Percentiles rank a stretch among this genome's conserved stretches.
Evolutionary conservation across 1,284 basidiomycete species (phyloP).

Genomic region (Polyporus tsugae): DNA sequence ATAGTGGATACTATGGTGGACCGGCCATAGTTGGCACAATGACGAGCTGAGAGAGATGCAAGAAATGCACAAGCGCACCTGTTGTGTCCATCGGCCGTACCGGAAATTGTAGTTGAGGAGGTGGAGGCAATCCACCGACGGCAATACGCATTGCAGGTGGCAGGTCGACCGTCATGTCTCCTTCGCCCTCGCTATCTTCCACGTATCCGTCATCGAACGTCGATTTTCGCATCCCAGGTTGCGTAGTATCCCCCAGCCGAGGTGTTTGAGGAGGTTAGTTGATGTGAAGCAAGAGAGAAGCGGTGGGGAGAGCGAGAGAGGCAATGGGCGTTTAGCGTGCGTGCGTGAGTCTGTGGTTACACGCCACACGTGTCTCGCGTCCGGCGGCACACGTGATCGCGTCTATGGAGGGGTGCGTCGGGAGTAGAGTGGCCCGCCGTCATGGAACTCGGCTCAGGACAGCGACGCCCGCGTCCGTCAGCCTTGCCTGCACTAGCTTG

Average conservation of each 20-base stretch:
- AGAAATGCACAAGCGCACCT: conserved; percentile 9
- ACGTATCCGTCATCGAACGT: conserved; percentile 30
- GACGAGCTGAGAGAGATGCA: background rate
- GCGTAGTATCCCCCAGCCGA: background rate
- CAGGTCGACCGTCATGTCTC: conserved; percentile 23
- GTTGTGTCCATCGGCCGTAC: conserved; percentile 1
- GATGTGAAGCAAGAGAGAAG: background rate
- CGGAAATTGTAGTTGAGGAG: conserved; percentile 12
- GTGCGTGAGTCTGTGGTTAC: conserved; percentile 22
- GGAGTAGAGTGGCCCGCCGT: conserved; percentile 1
- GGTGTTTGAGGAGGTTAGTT: conserved; percentile 2
- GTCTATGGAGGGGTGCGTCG: conserved; percentile 26
- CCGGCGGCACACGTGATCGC: conserved; percentile 31
- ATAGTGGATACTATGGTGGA: conserved; percentile 24
- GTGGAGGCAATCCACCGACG: conserved; percentile 13
- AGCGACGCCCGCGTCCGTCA: conserved; percentile 11
- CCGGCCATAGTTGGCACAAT: background rate
- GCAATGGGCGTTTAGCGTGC: conserved; percentile 16
- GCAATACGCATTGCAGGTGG: conserved; percentile 7
- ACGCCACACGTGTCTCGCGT: conserved; percentile 30
- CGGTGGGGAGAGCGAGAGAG: conserved; percentile 25
- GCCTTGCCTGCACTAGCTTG: background rate
- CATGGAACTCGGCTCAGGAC: background rate
- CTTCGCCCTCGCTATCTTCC: conserved; percentile 40
- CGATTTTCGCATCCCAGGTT: background rate